These are phyloP conservation scores for Penicillium palitans DNA, from an alignment of 2,329 filamentous ascomycete species.

Conservation along the genomic window DNA sequence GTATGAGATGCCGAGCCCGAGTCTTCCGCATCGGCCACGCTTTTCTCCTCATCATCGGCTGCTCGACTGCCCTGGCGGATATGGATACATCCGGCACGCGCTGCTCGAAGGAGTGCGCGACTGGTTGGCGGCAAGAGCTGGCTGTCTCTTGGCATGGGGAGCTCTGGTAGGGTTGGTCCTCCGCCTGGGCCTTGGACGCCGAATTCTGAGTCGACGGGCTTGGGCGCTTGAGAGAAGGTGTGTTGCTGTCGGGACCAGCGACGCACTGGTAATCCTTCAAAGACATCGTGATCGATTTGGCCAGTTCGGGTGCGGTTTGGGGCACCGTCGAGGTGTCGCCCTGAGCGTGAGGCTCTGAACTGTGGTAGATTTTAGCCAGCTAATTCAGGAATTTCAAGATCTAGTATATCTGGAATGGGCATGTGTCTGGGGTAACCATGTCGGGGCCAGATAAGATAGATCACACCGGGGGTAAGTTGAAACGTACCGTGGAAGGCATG, in stretches of 20 bases:
- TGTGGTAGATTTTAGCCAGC: slow-evolving; percentile 31
- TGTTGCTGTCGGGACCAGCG: slow-evolving; percentile 80
- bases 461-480: slow-evolving; percentile 12
- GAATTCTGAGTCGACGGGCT: slow-evolving; percentile 57
- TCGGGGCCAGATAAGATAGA: slow-evolving; percentile 1
- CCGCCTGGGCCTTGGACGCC: slow-evolving; percentile 29
- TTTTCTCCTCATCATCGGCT: slow-evolving; percentile 39
- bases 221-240: slow-evolving; percentile 65
- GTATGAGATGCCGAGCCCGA: slow-evolving; percentile 26
- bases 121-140: slow-evolving; percentile 75
- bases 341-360: slow-evolving; percentile 59
- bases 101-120: slow-evolving; percentile 77
- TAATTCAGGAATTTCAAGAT: not conserved
- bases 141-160: slow-evolving; percentile 85
- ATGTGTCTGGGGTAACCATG: not conserved
- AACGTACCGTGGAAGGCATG: slow-evolving; percentile 41
- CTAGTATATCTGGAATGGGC: not conserved
- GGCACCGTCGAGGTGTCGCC: slow-evolving; percentile 55
- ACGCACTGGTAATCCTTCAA: slow-evolving; percentile 78
- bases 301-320: slow-evolving; percentile 43
- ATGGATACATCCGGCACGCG: slow-evolving; percentile 72
- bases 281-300: slow-evolving; percentile 65
- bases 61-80: slow-evolving; percentile 62
- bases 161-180: slow-evolving; percentile 60
- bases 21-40: slow-evolving; percentile 38